Evolutionary conservation across 371 early-diverging fungal genomes (phyloP), one percentile per base, ranked within the genome.

Genomic region (Vittaforma corneae): DNA sequence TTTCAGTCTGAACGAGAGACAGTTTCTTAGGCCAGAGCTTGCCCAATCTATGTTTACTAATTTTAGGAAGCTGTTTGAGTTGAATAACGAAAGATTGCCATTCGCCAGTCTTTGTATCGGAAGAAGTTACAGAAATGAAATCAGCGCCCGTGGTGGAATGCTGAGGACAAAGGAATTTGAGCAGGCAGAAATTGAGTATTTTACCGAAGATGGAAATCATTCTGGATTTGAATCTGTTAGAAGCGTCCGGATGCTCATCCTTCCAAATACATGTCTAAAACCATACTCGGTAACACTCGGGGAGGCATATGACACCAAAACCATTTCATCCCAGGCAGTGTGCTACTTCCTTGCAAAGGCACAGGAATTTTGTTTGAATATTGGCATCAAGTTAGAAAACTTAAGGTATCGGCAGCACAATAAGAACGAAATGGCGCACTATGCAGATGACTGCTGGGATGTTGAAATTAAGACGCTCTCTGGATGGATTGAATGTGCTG

Each of bases 401-500:
- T 81, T 98, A 33, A 87, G 97, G 48, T 92, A 96, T 86, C 86
- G 99, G 77, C 97, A 98, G 81, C 99, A 98, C 79, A 87, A 95
- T 87, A 81, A 83, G 47, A 96, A 96, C 81, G 99, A 98, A 82
- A 97, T 98, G 97, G 97, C 97, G 32, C 99, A 98, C 82, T 98
- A 98, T 77, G 97, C 99, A 16, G 86, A 86, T 78, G 97, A 93
- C 81, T 95, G 95, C 72, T 80, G 76, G 80, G 81, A 81, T 67
- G 77, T 68, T 30, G 79, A 78, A 44, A 62, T 79, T 55, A 40
- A 52, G 26, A 67, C 68, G 20, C 67, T 77, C 18, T 81, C 85
- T 82, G 99, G 99, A 59, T 98, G 96, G 96, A 88, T 96, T 77
- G 99, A 98, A 80, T 94, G 95, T 78, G 95, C 97, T 62, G 99